phyloP scores from a whole-genome alignment of 495 filamentous ascomycete species.

The Aspergillus ostianus region DNA sequence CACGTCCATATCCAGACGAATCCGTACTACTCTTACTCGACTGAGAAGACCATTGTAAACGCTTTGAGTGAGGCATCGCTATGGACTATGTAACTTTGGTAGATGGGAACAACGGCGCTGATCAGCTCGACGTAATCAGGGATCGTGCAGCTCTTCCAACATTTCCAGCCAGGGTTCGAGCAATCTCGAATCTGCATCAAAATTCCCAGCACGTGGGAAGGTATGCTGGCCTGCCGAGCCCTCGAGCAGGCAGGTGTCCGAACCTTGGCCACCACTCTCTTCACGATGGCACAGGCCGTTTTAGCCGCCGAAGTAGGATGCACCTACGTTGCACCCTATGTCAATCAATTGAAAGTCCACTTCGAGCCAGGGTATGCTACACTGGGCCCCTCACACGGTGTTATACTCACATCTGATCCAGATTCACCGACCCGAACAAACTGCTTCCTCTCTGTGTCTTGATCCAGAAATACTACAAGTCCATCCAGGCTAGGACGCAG shows the following conservation, averaged over 20 bases:
- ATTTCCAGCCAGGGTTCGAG: conserved; percentile 48
- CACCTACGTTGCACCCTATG: conserved; percentile 60
- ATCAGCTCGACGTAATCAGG: conserved; percentile 30
- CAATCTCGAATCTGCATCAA: conserved; percentile 58
- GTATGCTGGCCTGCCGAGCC: conserved; percentile 58
- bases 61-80: conserved; percentile 46
- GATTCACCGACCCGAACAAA: conserved; percentile 39
- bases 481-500: conserved; percentile 39
- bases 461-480: conserved; percentile 54
- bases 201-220: conserved; percentile 63
- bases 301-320: conserved; percentile 57
- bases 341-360: conserved; percentile 64
- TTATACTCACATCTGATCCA: conserved; percentile 3
- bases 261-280: conserved; percentile 62
- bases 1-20: conserved; percentile 62
- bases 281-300: conserved; percentile 56
- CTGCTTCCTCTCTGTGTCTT: conserved; percentile 48
- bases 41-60: conserved; percentile 52
- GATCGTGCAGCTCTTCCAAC: conserved; percentile 46
- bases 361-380: conserved; percentile 50
- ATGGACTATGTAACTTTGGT: neutral
- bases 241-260: conserved; percentile 51
- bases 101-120: neutral
- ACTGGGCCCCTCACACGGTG: neutral
- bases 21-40: conserved; percentile 53